These are phyloP conservation scores for Candida sp. DNA, from an alignment of 1,139 yeast genomes.

Conservation along the genomic window DNA sequence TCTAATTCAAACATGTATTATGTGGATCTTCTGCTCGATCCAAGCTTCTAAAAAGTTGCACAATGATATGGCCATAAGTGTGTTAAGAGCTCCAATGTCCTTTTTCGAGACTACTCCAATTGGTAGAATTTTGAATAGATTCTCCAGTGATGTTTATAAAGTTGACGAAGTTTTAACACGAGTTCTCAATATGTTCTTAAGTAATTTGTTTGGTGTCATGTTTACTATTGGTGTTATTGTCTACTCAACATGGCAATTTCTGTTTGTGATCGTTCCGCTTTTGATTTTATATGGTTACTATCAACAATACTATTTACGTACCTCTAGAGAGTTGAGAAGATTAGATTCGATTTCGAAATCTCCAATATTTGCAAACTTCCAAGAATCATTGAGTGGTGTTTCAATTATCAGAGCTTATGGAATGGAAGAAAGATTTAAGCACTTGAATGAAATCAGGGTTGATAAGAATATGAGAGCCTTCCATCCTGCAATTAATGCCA, in stretches of 20 bases:
- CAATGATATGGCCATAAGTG: slow-evolving; percentile 33
- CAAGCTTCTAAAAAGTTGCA: slow-evolving; percentile 34
- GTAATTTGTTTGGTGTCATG: slow-evolving; percentile 65
- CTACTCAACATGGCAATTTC: slow-evolving; percentile 84
- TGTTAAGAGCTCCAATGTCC: slow-evolving; percentile 40
- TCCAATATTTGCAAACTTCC: slow-evolving; percentile 96
- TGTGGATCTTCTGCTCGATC: slow-evolving; percentile 32
- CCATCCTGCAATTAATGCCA: slow-evolving; percentile 91
- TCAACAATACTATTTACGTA: slow-evolving; percentile 84
- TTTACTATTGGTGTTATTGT: slow-evolving; percentile 83
- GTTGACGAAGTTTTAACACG: slow-evolving; percentile 87
- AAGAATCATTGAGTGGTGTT: slow-evolving; percentile 89
- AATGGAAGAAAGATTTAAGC: slow-evolving; percentile 70
- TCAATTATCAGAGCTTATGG: slow-evolving; percentile 86
- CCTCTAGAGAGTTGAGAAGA: slow-evolving; percentile 94
- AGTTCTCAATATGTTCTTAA: slow-evolving; percentile 79
- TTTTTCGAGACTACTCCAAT: slow-evolving; percentile 44
- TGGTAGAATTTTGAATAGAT: slow-evolving; percentile 38
- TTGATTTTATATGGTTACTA: slow-evolving; percentile 71
- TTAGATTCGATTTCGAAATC: slow-evolving; percentile 90
- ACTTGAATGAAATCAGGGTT: slow-evolving; percentile 70
- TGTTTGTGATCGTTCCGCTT: slow-evolving; percentile 69
- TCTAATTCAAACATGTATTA: slow-evolving; percentile 57
- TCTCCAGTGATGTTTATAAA: slow-evolving; percentile 78
- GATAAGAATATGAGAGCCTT: slow-evolving; percentile 88